Base-by-base conservation (phyloP, 352 stramenopile species). In the Globisporangium okanoganense region DNA sequence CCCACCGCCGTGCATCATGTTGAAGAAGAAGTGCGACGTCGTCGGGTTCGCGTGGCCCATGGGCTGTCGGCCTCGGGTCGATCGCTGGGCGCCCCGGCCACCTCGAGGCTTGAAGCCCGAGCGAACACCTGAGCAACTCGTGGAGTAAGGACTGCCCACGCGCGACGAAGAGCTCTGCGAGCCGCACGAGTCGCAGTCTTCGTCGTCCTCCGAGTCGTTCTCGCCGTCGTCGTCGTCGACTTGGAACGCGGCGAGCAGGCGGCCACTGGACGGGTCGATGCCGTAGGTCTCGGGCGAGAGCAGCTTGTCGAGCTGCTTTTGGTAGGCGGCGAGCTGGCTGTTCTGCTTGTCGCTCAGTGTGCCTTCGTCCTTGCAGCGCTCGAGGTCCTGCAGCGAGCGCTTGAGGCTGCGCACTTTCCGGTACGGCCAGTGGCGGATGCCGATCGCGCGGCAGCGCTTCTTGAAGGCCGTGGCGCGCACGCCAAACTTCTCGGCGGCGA, bases 381-480 rank as follows among this genome's bases (percentile, higher is more conserved):
- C 65, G n/a, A 90, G 79, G 58, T 90, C 81, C 20, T 85, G 76
- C 22, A 90, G 61, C 7, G 75, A 85, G 2, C 81, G 76, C 61
- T 87, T 88, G 50, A 90, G 70, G 43, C 76, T 87, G 45, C 81
- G 78, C 35, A 90, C 81, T 54, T 90, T 90, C 24, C 78, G 74
- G 58, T 87, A 87, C 48, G 79, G 78, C 79, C 78, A 90, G 66
- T 90, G 78, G 9, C 82, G 77, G 61, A 88, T 87, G 24, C 79
- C 81, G 52, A 90, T 90, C 16, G 78, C 77, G 10, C 81, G 74
- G 59, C 81, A 88, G 27, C 78, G 71, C 57, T 90, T 90, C 68
- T 90, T 88, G 70, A 90, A 90, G 25, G 80, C 80, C 13, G 80
- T 90, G 24, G 80, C 80, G 12, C 80, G 78, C 22, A 90, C 80